These are phyloP conservation scores for Boletus tylopilopsis DNA, from an alignment of 768 basidiomycete species.

Conservation along the genomic window DNA sequence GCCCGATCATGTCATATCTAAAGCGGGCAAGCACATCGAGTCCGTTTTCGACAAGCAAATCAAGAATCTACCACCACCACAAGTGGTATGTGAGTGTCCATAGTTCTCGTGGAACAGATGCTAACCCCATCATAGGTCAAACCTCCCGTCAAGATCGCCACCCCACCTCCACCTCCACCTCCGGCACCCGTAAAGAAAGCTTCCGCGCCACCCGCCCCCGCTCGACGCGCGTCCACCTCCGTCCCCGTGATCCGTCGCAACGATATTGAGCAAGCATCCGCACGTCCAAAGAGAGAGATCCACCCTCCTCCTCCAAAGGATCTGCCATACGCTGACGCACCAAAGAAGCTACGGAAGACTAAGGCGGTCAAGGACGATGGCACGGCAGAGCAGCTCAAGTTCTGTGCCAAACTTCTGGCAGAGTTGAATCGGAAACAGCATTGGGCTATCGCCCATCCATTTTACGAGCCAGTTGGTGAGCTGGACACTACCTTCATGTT, in stretches of 20 bases:
- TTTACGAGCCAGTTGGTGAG: constrained; percentile 93
- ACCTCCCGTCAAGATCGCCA: constrained; percentile 40
- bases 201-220: constrained; percentile 38
- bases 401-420: constrained; percentile 68
- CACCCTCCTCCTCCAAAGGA: constrained; percentile 95
- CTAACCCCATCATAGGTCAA: constrained; percentile 33
- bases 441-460: constrained; percentile 67
- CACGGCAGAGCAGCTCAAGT: constrained; percentile 79
- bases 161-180: constrained; percentile 36
- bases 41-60: constrained; percentile 85
- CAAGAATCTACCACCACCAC: constrained; percentile 73
- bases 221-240: constrained; percentile 74
- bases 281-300: constrained; percentile 96
- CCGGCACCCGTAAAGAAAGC: constrained; percentile 31
- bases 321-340: constrained; percentile 72
- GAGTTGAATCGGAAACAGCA: constrained; percentile 82
- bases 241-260: constrained; percentile 82
- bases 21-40: constrained; percentile 80
- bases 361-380: constrained; percentile 62
- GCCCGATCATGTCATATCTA: constrained; percentile 73
- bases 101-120: constrained; percentile 11
- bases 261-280: constrained; percentile 49
- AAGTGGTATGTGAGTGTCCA: constrained; percentile 56
- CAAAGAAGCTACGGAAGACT: constrained; percentile 63
- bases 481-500: constrained; percentile 24